These are phyloP conservation scores for Leucocoprinus birnbaumii DNA, from an alignment of 768 basidiomycete genomes.

Conservation along the genomic window DNA sequence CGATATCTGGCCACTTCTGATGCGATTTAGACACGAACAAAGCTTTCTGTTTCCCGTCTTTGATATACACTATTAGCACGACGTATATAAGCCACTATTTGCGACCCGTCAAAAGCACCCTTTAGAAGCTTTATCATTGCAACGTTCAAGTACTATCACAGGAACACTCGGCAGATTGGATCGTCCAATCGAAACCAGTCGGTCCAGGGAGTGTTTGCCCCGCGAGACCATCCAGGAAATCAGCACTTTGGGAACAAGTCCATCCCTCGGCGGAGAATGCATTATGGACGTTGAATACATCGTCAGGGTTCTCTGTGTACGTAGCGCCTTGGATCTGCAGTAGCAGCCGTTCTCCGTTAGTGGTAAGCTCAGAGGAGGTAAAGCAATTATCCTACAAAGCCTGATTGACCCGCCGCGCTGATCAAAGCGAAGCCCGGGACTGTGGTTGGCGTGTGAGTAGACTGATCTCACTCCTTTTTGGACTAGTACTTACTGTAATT, in stretches of 20 bases:
- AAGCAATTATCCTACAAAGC: neutral
- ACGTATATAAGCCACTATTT: no score
- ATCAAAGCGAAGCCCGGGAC: neutral
- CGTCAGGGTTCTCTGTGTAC: constrained; percentile 1
- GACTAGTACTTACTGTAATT: neutral
- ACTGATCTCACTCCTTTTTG: neutral
- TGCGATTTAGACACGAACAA: no score
- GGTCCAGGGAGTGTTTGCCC: neutral
- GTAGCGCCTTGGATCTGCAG: neutral
- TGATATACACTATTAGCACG: no score
- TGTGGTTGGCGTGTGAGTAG: neutral
- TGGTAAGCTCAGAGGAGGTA: neutral
- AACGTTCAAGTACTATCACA: neutral
- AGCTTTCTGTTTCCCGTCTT: no score
- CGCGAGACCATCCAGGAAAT: constrained; percentile 1
- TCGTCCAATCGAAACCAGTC: constrained; percentile 3
- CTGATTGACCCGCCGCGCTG: neutral
- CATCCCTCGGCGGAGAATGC: neutral
- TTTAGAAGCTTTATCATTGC: no score
- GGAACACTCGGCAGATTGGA: neutral
- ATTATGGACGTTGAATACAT: constrained; percentile 3
- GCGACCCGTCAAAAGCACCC: no score
- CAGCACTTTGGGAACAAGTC: neutral
- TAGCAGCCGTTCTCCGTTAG: neutral
- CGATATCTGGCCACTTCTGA: no score